phyloP scores from a whole-genome alignment of 768 basidiomycete genomes.

The Leucocoprinus birnbaumii region DNA sequence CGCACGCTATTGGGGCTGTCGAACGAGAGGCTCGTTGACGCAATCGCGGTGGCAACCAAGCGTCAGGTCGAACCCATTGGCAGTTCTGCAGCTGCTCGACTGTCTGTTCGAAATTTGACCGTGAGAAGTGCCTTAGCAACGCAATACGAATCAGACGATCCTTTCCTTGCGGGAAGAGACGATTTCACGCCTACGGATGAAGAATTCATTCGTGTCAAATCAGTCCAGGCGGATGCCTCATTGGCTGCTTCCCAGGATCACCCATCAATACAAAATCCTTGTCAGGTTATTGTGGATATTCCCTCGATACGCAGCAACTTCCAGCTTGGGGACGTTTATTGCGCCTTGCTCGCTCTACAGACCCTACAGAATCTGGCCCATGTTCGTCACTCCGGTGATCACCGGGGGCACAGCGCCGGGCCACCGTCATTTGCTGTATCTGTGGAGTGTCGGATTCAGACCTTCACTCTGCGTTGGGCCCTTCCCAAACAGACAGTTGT shows the following conservation, averaged over 20 bases:
- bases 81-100: slow-evolving; percentile 38
- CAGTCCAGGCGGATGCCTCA: slow-evolving; percentile 23
- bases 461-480: slow-evolving; percentile 43
- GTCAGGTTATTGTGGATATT: slow-evolving; percentile 45
- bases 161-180: slow-evolving; percentile 52
- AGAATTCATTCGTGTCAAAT: slow-evolving; percentile 43
- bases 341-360: slow-evolving; percentile 56
- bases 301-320: slow-evolving; percentile 52
- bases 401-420: not conserved
- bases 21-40: slow-evolving; percentile 45
- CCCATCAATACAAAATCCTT: slow-evolving; percentile 32
- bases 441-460: slow-evolving; percentile 16
- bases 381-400: slow-evolving; percentile 13
- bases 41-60: slow-evolving; percentile 35
- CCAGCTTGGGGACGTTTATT: slow-evolving; percentile 69
- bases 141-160: slow-evolving; percentile 65
- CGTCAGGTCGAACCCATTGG: slow-evolving; percentile 27
- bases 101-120: slow-evolving; percentile 44
- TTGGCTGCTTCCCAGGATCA: slow-evolving; percentile 21
- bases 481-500: slow-evolving; percentile 49
- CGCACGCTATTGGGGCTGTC: slow-evolving; percentile 56
- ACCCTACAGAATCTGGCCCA: slow-evolving; percentile 41
- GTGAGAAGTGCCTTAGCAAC: slow-evolving; percentile 67
- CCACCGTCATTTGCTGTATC: not conserved
- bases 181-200: slow-evolving; percentile 38